Base-by-base conservation (phyloP, 345 rosid species). In the Brassica nigra region DNA sequence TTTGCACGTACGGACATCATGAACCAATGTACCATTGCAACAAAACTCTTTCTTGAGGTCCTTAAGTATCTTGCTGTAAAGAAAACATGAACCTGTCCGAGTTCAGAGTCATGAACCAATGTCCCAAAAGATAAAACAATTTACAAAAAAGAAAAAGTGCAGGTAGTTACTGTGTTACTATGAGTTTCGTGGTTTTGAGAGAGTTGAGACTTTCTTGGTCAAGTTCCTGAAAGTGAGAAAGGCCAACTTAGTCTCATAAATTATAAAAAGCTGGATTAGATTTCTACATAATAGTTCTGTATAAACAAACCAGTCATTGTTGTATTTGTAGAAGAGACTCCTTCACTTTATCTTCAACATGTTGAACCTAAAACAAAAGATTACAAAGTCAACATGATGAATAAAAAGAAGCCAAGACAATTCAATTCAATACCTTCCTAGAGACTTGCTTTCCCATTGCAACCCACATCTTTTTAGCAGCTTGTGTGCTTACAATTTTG, bases 381-480 rank as follows among this genome's bases (percentile, higher is more conserved):
- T 23, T 39, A 76, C 59, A 66, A 57, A 12, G 2, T 31, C 27
- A 29, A 72, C 0, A 8, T 34, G 58, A 14, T 28, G 62, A 37
- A 65, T 70, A 15, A 70, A 47, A 61, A 33, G 62, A 67, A 68
- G 12, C 64, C 31, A 76, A 31, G 10, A 6, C 15, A 57, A 29
- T 10, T 39, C 12, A 37, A 37, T 37, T 37, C 52, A n/a, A 27
- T 77, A 94, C 99, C 93, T 95, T 92, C 78, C 99, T 86, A 15
- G 92, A 93, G 68, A 95, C 81, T 76, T 89, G 89, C 79, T 89
- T 95, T 74, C 97, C 97, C 91, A 91, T 87, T 55, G 87, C 91
- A 66, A 95, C 91, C 99, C 99, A 95, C 71, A 87, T 89, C 79
- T 91, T 90, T 82, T 89, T 91, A 33, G 86, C 93, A 78, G 90